phyloP scores from a whole-genome alignment of 2,329 filamentous ascomycete genomes.

The Sphaerulina musiva region DNA sequence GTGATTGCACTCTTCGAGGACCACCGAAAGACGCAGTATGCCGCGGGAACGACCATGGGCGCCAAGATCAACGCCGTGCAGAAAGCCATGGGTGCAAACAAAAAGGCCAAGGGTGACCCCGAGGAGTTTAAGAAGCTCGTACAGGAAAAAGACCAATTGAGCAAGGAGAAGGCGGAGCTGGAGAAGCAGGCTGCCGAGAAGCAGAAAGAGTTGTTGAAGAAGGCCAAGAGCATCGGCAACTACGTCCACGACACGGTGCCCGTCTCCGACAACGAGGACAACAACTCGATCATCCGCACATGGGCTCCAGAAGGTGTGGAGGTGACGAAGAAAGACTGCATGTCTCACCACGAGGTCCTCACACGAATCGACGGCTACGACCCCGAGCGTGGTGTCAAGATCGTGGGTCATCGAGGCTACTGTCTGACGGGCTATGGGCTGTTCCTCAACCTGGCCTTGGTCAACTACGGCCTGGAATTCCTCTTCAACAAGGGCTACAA shows the following conservation, averaged over 20 bases:
- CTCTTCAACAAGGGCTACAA: conserved; percentile 62
- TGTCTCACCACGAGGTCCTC: conserved; percentile 94
- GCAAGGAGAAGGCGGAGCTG: conserved; percentile 74
- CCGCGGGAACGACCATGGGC: conserved; percentile 67
- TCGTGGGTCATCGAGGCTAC: conserved; percentile 91
- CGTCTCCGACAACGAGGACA: conserved; percentile 72
- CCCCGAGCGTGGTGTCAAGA: conserved; percentile 83
- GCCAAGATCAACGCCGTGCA: conserved; percentile 81
- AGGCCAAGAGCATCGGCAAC: conserved; percentile 81
- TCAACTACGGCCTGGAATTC: conserved; percentile 93
- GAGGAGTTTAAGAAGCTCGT: conserved; percentile 72
- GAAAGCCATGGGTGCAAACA: conserved; percentile 85
- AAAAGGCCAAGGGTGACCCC: conserved; percentile 90
- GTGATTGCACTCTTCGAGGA: conserved; percentile 82
- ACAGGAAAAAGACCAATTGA: conserved; percentile 67
- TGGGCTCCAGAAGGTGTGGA: conserved; percentile 74
- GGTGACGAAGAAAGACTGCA: conserved; percentile 66
- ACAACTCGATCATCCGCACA: conserved; percentile 68
- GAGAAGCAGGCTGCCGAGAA: conserved; percentile 70
- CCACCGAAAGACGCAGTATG: conserved; percentile 57
- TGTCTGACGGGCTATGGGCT: conserved; percentile 86
- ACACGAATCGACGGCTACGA: conserved; percentile 85
- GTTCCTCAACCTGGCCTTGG: conserved; percentile 83
- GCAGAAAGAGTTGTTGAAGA: conserved; percentile 64
- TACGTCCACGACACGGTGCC: conserved; percentile 85